These are phyloP conservation scores for Phytophthora aleatoria DNA, from an alignment of 352 stramenopile genomes.

Conservation along the genomic window DNA sequence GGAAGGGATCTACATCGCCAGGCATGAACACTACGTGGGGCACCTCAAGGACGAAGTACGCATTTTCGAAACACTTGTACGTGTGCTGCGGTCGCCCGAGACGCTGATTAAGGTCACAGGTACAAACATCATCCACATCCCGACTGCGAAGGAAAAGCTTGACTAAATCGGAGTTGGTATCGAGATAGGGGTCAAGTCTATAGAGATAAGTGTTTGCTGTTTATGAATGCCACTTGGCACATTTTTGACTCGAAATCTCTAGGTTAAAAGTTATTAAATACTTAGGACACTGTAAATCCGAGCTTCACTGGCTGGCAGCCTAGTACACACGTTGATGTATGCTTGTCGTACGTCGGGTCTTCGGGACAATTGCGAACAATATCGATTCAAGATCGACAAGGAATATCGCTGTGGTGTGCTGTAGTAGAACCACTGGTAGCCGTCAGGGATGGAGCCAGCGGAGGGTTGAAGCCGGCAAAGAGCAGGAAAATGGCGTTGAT, in stretches of 20 bases:
- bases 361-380: too few species aligned
- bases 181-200: background rate
- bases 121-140: constrained; percentile 88
- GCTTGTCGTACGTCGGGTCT: too few species aligned
- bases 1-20: constrained; percentile 89
- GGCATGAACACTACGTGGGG: constrained; percentile 82
- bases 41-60: constrained; percentile 89
- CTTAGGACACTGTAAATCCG: too few species aligned
- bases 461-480: too few species aligned
- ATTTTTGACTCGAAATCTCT: constrained; percentile 13
- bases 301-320: too few species aligned
- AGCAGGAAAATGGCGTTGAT: too few species aligned
- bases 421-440: too few species aligned
- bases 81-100: constrained; percentile 83
- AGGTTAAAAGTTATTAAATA: too few species aligned
- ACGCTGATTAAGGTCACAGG: constrained; percentile 87
- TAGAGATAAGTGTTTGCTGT: background rate
- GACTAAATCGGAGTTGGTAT: constrained; percentile 44
- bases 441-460: too few species aligned
- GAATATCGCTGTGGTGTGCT: too few species aligned
- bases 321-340: too few species aligned
- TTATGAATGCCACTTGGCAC: constrained; percentile 6
- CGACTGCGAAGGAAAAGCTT: constrained; percentile 81
- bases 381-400: too few species aligned
- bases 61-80: constrained; percentile 88